Percentiles rank a stretch among this genome's conserved stretches.
Conservation (phyloP, 2,329 filamentous ascomycete genomes). For the Alternaria panax region DNA sequence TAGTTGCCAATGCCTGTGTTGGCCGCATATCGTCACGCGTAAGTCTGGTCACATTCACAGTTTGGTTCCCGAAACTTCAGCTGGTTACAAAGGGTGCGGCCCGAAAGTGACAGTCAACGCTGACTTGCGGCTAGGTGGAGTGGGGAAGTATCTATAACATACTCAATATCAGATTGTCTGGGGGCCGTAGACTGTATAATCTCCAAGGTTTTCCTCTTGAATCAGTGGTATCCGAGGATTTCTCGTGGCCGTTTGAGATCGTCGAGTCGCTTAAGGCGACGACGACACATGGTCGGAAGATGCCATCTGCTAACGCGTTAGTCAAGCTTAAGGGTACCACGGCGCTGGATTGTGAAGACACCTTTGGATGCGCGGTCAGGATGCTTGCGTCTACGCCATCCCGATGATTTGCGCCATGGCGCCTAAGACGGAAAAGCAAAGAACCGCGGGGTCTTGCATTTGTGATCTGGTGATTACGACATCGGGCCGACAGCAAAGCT, state of each 20-base stretch:
- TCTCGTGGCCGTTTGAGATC: neutral
- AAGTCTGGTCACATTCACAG: slow-evolving; percentile 1
- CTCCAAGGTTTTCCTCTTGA: neutral
- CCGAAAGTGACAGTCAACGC: neutral
- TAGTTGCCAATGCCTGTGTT: neutral
- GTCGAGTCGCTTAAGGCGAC: neutral
- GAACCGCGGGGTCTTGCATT: neutral
- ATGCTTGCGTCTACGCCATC: neutral
- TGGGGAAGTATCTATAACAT: neutral
- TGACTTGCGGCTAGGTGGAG: neutral
- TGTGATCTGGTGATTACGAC: neutral
- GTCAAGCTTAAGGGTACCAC: neutral
- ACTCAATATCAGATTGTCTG: neutral
- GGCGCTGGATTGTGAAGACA: neutral
- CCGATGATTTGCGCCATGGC: neutral
- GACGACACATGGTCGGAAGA: neutral
- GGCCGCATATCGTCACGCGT: neutral
- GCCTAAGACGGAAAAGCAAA: neutral
- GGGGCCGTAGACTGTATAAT: neutral
- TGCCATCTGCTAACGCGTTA: neutral
- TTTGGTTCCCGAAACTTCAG: slow-evolving; percentile 4
- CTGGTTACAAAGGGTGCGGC: neutral
- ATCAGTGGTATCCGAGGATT: neutral
- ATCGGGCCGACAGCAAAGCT: slow-evolving; percentile 1
- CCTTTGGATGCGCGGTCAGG: neutral